phyloP scores from a whole-genome alignment of 2,329 filamentous ascomycete species.

The Didymella exigua region DNA sequence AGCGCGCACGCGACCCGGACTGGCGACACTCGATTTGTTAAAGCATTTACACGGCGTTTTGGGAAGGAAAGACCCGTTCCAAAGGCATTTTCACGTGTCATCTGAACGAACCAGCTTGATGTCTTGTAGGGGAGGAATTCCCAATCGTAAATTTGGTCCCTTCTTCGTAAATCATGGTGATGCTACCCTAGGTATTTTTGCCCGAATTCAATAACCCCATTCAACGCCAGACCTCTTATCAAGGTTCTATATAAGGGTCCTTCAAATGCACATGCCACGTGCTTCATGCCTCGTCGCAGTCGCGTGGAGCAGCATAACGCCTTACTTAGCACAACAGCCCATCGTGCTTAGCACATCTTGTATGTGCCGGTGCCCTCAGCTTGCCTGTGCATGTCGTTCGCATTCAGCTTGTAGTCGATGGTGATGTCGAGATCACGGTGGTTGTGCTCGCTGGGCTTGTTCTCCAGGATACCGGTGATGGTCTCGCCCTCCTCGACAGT shows the following conservation, averaged over 20 bases:
- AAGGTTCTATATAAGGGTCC: constrained; percentile 15
- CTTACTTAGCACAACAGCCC: neutral
- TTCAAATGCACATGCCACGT: constrained; percentile 15
- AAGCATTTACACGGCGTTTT: constrained; percentile 31
- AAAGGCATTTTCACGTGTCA: neutral
- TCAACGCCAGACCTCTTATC: constrained; percentile 15
- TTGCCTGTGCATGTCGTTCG: constrained; percentile 71
- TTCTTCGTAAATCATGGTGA: constrained; percentile 41
- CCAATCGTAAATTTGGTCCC: constrained; percentile 43
- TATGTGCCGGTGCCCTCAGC: constrained; percentile 76
- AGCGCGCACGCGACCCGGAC: neutral
- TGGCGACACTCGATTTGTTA: constrained; percentile 16
- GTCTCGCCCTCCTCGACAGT: constrained; percentile 88
- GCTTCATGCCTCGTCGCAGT: neutral
- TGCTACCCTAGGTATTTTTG: constrained; percentile 42
- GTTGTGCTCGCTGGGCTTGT: constrained; percentile 93
- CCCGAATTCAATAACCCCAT: constrained; percentile 9
- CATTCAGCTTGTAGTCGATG: constrained; percentile 80
- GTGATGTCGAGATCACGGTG: constrained; percentile 91
- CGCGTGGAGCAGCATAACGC: neutral
- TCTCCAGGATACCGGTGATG: constrained; percentile 74
- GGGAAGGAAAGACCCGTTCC: neutral
- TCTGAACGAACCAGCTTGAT: neutral
- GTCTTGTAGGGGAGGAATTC: constrained; percentile 45
- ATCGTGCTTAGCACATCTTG: constrained; percentile 62